phyloP scores from a whole-genome alignment of 352 stramenopile species.

The Globisporangium polare region DNA sequence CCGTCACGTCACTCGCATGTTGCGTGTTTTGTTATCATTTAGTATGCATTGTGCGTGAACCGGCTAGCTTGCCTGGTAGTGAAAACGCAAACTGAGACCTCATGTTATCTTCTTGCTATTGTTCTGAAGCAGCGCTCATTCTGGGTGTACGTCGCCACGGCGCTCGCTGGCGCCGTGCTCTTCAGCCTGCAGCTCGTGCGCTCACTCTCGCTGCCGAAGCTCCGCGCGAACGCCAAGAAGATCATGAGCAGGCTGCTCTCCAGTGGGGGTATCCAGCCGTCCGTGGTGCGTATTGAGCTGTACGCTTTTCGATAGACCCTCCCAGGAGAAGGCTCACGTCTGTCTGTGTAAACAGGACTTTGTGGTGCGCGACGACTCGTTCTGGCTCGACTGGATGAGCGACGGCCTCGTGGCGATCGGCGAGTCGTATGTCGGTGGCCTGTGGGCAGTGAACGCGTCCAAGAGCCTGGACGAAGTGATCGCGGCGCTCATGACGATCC shows the following conservation, averaged over 20 bases:
- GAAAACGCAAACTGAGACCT: background rate
- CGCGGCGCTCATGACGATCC: constrained; percentile 71
- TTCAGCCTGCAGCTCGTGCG: constrained; percentile 65
- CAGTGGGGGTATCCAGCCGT: constrained; percentile 54
- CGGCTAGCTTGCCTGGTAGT: no score
- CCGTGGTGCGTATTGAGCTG: constrained; percentile 30
- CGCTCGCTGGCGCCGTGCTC: constrained; percentile 49
- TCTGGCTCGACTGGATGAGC: constrained; percentile 88
- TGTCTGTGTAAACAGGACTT: constrained; percentile 45
- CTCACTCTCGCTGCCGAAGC: constrained; percentile 67
- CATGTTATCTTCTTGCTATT: background rate
- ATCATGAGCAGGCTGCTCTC: constrained; percentile 74
- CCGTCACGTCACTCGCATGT: constrained; percentile 14
- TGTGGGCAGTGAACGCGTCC: constrained; percentile 59
- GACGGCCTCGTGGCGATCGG: constrained; percentile 79
- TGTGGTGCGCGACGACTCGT: constrained; percentile 67
- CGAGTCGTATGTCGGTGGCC: constrained; percentile 71
- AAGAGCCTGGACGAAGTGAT: constrained; percentile 69
- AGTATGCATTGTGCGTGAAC: background rate
- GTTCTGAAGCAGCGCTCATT: constrained; percentile 51
- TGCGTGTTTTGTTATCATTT: background rate
- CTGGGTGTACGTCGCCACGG: constrained; percentile 71
- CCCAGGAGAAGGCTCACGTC: background rate
- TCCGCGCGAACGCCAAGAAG: constrained; percentile 55
- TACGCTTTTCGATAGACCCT: background rate